Evolutionary conservation across 2,329 filamentous ascomycete genomes (phyloP).

Genomic region (Talaromyces sp.): DNA sequence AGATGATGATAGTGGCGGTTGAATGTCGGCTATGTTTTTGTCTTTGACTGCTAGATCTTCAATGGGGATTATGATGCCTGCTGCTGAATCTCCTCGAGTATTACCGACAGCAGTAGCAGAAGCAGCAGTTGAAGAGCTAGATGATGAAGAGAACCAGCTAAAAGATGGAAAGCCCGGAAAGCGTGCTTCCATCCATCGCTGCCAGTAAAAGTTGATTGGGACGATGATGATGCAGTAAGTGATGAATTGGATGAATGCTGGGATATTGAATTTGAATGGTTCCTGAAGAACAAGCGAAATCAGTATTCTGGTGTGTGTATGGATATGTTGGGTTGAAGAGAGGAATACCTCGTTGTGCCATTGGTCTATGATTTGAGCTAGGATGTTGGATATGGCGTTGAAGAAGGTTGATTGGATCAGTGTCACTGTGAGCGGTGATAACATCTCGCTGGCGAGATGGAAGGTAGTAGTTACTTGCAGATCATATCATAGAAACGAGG

Average conservation of each 20-base stretch:
- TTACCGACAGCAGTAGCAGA: conserved; percentile 35
- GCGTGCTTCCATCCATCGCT: conserved; percentile 66
- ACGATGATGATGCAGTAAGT: conserved; percentile 67
- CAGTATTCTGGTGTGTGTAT: background rate
- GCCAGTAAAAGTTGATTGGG: conserved; percentile 84
- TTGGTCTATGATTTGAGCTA: conserved; percentile 37
- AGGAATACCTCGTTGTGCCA: conserved; percentile 27
- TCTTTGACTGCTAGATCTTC: conserved; percentile 21
- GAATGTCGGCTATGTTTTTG: conserved; percentile 7
- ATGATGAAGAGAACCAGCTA: conserved; percentile 23
- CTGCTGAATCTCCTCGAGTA: background rate
- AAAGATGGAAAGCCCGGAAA: conserved; percentile 61
- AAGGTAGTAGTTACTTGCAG: background rate
- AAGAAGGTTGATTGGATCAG: conserved; percentile 35
- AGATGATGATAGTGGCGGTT: conserved; percentile 8
- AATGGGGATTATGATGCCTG: conserved; percentile 18
- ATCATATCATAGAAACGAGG: background rate
- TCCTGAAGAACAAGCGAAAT: conserved; percentile 44
- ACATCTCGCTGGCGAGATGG: conserved; percentile 2
- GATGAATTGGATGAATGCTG: conserved; percentile 70
- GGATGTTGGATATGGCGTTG: conserved; percentile 35
- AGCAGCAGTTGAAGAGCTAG: conserved; percentile 16
- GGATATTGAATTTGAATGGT: conserved; percentile 58
- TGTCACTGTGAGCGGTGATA: conserved; percentile 30
- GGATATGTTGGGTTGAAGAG: background rate